phyloP scores from a whole-genome alignment of 306 rosid species.

The Prosopis cineraria region DNA sequence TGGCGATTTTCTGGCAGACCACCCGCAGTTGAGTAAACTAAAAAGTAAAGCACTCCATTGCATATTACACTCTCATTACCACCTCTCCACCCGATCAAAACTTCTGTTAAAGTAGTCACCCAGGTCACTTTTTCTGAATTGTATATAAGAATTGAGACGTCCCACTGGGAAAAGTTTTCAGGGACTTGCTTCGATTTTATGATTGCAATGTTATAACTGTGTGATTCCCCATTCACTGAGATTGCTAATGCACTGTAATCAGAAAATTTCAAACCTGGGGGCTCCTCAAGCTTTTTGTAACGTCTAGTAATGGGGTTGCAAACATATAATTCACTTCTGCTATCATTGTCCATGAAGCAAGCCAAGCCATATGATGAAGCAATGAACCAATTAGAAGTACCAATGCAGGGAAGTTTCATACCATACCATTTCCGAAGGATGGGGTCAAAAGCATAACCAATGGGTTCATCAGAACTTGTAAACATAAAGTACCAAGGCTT shows the following conservation, averaged over 20 bases:
- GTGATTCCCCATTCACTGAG: conserved; percentile 62
- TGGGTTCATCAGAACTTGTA: conserved; percentile 73
- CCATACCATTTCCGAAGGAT: conserved; percentile 82
- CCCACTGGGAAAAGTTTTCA: conserved; percentile 71
- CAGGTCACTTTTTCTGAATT: conserved; percentile 59
- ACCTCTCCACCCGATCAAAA: conserved; percentile 83
- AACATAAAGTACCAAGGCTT: conserved; percentile 97
- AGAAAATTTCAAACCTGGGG: conserved; percentile 58
- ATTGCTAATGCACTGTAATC: conserved; percentile 85
- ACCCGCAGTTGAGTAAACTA: conserved; percentile 77
- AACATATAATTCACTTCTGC: conserved; percentile 59
- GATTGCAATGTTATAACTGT: conserved; percentile 60
- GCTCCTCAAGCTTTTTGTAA: conserved; percentile 61
- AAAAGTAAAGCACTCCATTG: conserved; percentile 71
- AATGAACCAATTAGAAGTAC: conserved; percentile 56
- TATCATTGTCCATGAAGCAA: conserved; percentile 82
- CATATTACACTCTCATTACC: conserved; percentile 90
- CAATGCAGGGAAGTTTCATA: conserved; percentile 71
- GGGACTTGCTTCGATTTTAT: conserved; percentile 82
- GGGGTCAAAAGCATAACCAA: conserved; percentile 81
- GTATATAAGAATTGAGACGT: conserved; percentile 67
- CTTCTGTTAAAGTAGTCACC: conserved; percentile 64
- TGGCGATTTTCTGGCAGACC: conserved; percentile 63
- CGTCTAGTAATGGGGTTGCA: conserved; percentile 76
- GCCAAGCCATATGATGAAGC: conserved; percentile 80